These are phyloP conservation scores for Blastobotrys arbuscula DNA, from an alignment of 1,139 yeast species.

Conservation along the genomic window DNA sequence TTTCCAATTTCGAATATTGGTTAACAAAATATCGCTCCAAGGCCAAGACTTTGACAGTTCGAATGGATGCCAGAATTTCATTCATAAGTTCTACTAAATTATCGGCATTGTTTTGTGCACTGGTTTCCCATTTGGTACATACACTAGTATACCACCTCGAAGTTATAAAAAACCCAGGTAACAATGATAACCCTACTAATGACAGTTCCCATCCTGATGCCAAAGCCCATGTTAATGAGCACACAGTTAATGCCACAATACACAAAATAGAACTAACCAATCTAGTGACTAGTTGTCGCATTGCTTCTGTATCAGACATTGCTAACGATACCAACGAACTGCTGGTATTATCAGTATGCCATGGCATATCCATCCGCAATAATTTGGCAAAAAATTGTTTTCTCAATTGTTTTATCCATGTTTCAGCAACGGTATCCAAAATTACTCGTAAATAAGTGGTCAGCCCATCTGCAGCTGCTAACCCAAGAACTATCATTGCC, in stretches of 20 bases:
- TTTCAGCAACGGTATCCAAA: conserved; percentile 58
- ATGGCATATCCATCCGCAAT: conserved; percentile 48
- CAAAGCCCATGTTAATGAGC: conserved; percentile 75
- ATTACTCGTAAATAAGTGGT: conserved; percentile 48
- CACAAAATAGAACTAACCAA: conserved; percentile 44
- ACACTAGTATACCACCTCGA: conserved; percentile 50
- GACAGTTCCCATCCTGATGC: conserved; percentile 83
- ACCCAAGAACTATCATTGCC: conserved; percentile 58
- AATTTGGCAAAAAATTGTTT: conserved; percentile 45
- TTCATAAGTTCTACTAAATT: conserved; percentile 49
- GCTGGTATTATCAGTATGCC: conserved; percentile 39
- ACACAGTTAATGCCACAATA: conserved; percentile 46
- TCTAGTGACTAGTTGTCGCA: conserved; percentile 57
- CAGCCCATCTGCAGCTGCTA: conserved; percentile 59
- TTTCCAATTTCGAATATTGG: conserved; percentile 36
- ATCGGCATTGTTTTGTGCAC: conserved; percentile 54
- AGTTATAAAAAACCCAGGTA: conserved; percentile 53
- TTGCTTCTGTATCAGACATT: conserved; percentile 76
- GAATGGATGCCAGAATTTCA: conserved; percentile 55
- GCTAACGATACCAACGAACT: conserved; percentile 52
- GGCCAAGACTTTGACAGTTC: conserved; percentile 56
- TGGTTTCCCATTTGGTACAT: conserved; percentile 51
- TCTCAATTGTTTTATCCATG: conserved; percentile 58
- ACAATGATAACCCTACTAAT: conserved; percentile 68
- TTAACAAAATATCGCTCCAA: conserved; percentile 44